Evolutionary conservation across 441 rosid genomes (phyloP).

Genomic region (Erodium texanum): DNA sequence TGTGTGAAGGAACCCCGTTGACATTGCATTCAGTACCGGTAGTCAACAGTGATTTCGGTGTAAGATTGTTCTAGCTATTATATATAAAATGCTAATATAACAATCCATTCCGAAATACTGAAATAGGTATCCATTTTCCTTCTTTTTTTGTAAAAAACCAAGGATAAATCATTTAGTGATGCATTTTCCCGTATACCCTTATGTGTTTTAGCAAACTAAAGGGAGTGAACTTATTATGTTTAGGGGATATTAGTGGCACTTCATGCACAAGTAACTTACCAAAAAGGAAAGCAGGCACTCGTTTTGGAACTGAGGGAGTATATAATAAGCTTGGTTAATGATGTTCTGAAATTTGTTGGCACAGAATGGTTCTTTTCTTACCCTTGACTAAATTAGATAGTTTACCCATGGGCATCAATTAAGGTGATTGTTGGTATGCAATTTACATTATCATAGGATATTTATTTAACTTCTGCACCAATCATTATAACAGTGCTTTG

Average conservation of each 20-base stretch:
- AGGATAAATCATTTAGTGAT: background rate
- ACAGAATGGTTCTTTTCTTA: background rate
- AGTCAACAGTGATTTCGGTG: background rate
- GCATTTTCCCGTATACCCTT: background rate
- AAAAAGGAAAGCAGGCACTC: background rate
- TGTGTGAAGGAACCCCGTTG: background rate
- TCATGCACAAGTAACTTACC: background rate
- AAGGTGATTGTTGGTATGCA: background rate
- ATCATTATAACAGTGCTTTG: background rate
- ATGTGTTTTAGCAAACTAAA: background rate
- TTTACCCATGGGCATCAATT: background rate
- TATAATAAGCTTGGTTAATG: constrained; percentile 3
- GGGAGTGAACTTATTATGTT: background rate
- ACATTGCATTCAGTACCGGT: background rate
- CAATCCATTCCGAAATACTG: too few relatives aligned
- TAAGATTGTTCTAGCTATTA: background rate
- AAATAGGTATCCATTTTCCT: too few relatives aligned
- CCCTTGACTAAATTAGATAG: background rate
- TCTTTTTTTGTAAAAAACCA: too few relatives aligned
- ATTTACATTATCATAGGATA: background rate
- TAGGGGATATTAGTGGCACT: background rate
- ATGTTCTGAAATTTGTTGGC: background rate
- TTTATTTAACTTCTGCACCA: background rate
- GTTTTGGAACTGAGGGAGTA: background rate
- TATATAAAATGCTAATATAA: background rate